Conservation (phyloP, 139 green algal genomes). For the Tetradesmus lagerheimii region DNA sequence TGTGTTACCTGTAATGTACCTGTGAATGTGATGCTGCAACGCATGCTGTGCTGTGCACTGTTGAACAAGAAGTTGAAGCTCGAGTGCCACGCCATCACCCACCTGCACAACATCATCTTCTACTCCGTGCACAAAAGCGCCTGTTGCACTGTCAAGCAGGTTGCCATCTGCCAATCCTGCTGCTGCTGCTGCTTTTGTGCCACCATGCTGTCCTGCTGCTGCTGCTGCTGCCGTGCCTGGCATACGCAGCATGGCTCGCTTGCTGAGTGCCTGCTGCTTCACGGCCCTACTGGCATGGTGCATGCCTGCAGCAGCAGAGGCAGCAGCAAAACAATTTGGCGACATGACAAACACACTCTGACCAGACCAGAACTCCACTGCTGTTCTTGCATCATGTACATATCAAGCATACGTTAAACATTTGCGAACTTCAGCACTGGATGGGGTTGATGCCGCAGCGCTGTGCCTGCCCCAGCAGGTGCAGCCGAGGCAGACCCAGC, state of each 20-base stretch:
- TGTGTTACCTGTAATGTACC: no score
- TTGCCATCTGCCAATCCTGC: not conserved
- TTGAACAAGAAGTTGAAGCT: no score
- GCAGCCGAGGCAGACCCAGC: no score
- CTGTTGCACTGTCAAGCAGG: constrained; percentile 14
- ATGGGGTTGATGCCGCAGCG: not conserved
- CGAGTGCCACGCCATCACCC: not conserved
- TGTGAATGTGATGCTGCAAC: no score
- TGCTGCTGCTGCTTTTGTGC: not conserved
- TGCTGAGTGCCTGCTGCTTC: constrained; percentile 28
- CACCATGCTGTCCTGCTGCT: not conserved
- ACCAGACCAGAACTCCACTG: no score
- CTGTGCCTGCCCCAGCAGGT: not conserved
- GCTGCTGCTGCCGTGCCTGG: not conserved
- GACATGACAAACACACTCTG: no score
- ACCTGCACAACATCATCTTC: constrained; percentile 25
- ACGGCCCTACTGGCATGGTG: constrained; percentile 36
- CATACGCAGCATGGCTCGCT: not conserved
- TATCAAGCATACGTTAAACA: no score
- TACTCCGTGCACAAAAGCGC: constrained; percentile 21
- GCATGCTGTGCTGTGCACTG: no score
- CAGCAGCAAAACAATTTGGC: not conserved
- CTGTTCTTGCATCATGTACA: no score
- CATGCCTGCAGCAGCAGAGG: not conserved
- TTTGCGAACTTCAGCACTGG: no score